A percentile compares a stretch with the other conserved stretches of the same genome.
Conservation (phyloP, 257 asterid genomes). For the Catharanthus roseus region DNA sequence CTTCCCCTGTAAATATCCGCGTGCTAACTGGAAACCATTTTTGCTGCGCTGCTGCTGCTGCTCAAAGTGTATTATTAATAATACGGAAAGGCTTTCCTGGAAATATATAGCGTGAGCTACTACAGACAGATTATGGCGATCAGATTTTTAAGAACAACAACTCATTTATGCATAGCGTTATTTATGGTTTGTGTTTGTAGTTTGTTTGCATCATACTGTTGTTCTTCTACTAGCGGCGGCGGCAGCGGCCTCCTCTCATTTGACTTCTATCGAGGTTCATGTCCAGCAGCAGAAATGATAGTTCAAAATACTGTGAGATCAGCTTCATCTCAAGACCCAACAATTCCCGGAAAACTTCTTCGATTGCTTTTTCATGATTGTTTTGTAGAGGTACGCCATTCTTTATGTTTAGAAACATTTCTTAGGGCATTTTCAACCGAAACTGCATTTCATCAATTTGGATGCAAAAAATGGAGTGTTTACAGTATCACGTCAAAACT, state of each 20-base stretch:
- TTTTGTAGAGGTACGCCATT: conserved; percentile 60
- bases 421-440: too few species aligned
- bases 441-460: too few species aligned
- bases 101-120: not conserved
- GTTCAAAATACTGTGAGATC: conserved; percentile 64
- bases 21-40: not conserved
- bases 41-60: too few species aligned
- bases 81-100: not conserved
- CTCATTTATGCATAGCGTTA: not conserved
- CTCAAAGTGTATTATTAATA: too few species aligned
- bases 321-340: conserved; percentile 58
- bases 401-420: too few species aligned
- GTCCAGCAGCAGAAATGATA: conserved; percentile 64
- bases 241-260: conserved; percentile 37
- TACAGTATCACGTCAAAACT: too few species aligned
- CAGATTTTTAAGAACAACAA: not conserved
- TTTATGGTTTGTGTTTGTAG: conserved; percentile 10
- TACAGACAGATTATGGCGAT: not conserved
- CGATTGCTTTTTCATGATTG: conserved; percentile 79
- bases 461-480: too few species aligned
- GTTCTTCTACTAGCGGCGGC: too few species aligned
- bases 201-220: conserved; percentile 21
- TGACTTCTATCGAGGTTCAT: conserved; percentile 49
- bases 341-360: conserved; percentile 69
- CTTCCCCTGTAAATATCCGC: not conserved